Percentiles rank a stretch among this genome's conserved stretches.
These are phyloP conservation scores for Leccinum imitatum DNA, from an alignment of 768 basidiomycete genomes.

Conservation along the genomic window DNA sequence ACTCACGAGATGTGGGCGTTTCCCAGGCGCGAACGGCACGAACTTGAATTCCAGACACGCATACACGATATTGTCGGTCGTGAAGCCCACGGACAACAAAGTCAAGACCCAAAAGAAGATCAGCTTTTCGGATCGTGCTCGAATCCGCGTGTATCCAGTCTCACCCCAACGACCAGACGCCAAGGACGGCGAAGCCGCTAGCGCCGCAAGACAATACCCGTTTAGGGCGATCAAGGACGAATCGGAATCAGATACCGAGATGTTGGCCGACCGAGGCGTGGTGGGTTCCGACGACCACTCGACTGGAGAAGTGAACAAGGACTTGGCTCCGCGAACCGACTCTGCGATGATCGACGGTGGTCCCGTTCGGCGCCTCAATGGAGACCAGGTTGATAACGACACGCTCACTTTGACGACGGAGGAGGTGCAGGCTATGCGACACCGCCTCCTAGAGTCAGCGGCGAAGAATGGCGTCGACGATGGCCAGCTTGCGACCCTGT, in stretches of 20 bases:
- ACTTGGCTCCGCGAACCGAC: not conserved
- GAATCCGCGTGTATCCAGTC: constrained; percentile 18
- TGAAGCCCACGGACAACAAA: constrained; percentile 9
- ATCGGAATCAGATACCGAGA: not conserved
- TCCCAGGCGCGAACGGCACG: not conserved
- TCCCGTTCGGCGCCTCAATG: not conserved
- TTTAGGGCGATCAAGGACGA: not conserved
- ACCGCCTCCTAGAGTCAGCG: constrained; percentile 8
- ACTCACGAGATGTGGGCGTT: constrained; percentile 11
- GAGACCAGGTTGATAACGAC: constrained; percentile 5
- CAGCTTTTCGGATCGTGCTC: constrained; percentile 25
- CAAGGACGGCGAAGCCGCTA: not conserved
- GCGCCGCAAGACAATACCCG: not conserved
- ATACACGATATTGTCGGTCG: constrained; percentile 3
- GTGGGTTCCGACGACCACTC: not conserved
- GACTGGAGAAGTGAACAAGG: not conserved
- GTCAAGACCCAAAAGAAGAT: constrained; percentile 28
- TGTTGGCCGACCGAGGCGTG: not conserved
- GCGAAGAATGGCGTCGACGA: constrained; percentile 3
- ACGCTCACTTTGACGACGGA: constrained; percentile 19
- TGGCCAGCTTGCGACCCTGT: constrained; percentile 18
- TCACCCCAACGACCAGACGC: constrained; percentile 10
- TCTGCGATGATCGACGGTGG: not conserved
- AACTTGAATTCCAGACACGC: constrained; percentile 4
- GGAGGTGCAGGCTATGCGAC: constrained; percentile 19